Base-by-base conservation (phyloP, 2,329 filamentous ascomycete genomes). In the Penicillium psychrosexuale region DNA sequence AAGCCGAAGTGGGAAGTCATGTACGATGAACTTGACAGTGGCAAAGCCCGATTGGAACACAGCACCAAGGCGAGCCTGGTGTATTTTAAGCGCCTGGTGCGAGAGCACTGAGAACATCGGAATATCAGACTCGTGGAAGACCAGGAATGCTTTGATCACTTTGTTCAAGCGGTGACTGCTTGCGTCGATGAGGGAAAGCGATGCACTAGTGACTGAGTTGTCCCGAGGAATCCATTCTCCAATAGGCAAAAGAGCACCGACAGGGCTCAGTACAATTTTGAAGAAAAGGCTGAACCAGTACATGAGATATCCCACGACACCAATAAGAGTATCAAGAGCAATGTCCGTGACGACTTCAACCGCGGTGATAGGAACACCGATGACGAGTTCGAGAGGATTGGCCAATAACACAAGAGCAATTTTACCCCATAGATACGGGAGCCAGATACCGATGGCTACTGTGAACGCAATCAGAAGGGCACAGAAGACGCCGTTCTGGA, bases 401-500 rank as follows among this genome's bases (percentile, higher is more conserved):
- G 89, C 90, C 24, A 93, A 71, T 47, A 92, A 78, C 69, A 93
- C 86, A 40, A 97, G 80, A 5, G 90, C 85, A 27, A 96, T 78
- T 61, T 96, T 92, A 13, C 94, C 94, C 68, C 91, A 86, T 52
- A 97, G 88, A 74, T 97, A 99, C 0, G 94, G 94, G 48, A 96
- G 76, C 77, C 94, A 96, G 42, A 97, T 85, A 48, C 91, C 93
- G 55, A 89, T 78, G 49, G 91, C 87, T 39, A 99, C 85, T 13
- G 92, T 96, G 48, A 93, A 84, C 1, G 90, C 89, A 13, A 99
- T 91, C 28, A 99, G 81, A 43, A 97, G 87, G 8, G 89, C 88
- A 69, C 93, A 96, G 73, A 99, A 99, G 15, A 97, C 86, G 52
- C 90, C 91, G 63, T 99, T 99, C 68, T 99, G 94, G 62, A 97